phyloP scores from a whole-genome alignment of 2,329 filamentous ascomycete genomes.

The Teratosphaeria pseudoeucalypti region DNA sequence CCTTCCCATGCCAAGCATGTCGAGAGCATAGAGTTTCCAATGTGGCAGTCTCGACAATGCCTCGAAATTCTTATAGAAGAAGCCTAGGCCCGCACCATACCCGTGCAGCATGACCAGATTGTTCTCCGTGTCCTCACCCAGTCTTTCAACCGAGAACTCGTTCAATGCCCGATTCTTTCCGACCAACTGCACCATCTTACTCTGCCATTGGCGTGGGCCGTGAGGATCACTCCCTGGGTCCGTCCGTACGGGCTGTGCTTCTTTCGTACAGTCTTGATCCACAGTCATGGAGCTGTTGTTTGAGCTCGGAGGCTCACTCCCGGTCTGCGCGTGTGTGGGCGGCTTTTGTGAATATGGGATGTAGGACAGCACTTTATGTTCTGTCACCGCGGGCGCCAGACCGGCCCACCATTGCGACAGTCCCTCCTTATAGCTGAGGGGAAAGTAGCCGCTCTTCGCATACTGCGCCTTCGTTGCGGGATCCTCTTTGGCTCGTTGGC shows the following conservation, averaged over 20 bases:
- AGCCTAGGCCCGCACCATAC: slow-evolving; percentile 89
- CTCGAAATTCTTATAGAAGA: slow-evolving; percentile 98
- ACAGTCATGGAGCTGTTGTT: slow-evolving; percentile 29
- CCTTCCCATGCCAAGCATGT: slow-evolving; percentile 90
- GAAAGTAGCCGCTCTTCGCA: slow-evolving; percentile 45
- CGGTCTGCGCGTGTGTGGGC: slow-evolving; percentile 57
- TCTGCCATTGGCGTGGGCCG: slow-evolving; percentile 76
- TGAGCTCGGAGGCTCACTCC: slow-evolving; percentile 40
- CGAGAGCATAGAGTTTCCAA: slow-evolving; percentile 87
- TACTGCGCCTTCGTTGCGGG: not conserved
- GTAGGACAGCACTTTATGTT: slow-evolving; percentile 77
- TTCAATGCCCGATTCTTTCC: slow-evolving; percentile 84
- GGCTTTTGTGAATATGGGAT: slow-evolving; percentile 66
- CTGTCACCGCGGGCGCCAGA: slow-evolving; percentile 70
- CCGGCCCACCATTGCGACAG: slow-evolving; percentile 90
- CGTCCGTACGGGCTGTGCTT: slow-evolving; percentile 35
- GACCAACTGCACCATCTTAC: slow-evolving; percentile 69
- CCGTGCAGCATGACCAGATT: slow-evolving; percentile 93
- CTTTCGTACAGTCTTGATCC: slow-evolving; percentile 19
- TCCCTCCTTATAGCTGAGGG: slow-evolving; percentile 82
- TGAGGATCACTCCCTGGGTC: slow-evolving; percentile 56
- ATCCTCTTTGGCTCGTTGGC: slow-evolving; percentile 20
- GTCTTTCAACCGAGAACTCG: slow-evolving; percentile 80
- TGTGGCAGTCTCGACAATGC: slow-evolving; percentile 65
- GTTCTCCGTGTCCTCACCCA: slow-evolving; percentile 69